These are phyloP conservation scores for Sporothrix mexicana DNA, from an alignment of 2,329 filamentous ascomycete genomes.

Conservation along the genomic window DNA sequence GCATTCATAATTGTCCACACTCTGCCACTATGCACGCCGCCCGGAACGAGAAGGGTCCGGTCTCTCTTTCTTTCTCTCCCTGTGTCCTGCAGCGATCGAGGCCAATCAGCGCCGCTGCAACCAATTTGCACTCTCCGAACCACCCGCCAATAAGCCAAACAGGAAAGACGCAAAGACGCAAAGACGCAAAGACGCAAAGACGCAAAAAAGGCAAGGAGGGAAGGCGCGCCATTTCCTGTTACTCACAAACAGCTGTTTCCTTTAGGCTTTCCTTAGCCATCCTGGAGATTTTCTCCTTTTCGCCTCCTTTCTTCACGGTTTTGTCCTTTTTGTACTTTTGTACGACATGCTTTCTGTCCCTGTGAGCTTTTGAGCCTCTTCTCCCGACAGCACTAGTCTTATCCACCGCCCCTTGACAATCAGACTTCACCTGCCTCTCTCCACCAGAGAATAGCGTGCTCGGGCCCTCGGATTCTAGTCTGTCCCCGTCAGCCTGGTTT, in stretches of 20 bases:
- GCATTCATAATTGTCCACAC: background rate
- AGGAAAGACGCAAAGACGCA: background rate
- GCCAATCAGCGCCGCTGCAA: background rate
- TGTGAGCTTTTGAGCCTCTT: background rate
- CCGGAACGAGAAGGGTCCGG: background rate
- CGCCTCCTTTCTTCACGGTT: too few species aligned
- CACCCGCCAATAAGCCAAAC: constrained; percentile 2
- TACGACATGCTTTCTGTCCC: background rate
- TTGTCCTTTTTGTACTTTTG: background rate
- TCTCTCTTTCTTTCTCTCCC: background rate
- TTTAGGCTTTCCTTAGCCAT: background rate
- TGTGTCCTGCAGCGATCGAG: background rate
- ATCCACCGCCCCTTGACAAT: constrained; percentile 16
- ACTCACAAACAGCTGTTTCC: background rate
- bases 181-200: background rate
- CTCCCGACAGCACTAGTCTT: constrained; percentile 15
- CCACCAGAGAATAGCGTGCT: background rate
- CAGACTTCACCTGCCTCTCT: background rate
- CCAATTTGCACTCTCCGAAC: background rate
- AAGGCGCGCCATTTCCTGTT: background rate
- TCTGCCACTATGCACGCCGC: background rate
- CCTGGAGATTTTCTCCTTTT: too few species aligned
- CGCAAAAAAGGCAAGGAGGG: too few species aligned
- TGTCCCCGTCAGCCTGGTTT: constrained; percentile 21
- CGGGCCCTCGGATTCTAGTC: constrained; percentile 33